phyloP scores from a whole-genome alignment of 148 eudicot species.

The Nepenthes mirabilis region DNA sequence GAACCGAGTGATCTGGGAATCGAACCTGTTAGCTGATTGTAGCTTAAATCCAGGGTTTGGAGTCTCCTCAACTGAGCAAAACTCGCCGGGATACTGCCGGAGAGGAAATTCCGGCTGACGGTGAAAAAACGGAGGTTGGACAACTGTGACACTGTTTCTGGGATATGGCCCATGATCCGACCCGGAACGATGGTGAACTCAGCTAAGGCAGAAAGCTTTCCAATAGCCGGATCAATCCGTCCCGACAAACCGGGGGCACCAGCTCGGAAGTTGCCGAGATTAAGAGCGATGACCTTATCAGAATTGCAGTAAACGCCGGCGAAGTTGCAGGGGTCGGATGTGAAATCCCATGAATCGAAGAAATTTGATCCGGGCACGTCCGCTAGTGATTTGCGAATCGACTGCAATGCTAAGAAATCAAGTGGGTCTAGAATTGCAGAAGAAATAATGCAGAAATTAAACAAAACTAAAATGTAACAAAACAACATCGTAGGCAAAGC shows the following conservation, averaged over 20 bases:
- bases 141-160: slow-evolving; percentile 34
- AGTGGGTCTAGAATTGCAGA: slow-evolving; percentile 42
- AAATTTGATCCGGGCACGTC: slow-evolving; percentile 58
- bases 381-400: slow-evolving; percentile 37
- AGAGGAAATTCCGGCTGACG: slow-evolving; percentile 49
- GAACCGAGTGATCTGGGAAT: slow-evolving; percentile 43
- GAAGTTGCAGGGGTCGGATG: slow-evolving; percentile 75
- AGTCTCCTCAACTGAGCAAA: slow-evolving; percentile 32
- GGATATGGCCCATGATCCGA: slow-evolving; percentile 46
- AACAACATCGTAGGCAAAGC: background rate
- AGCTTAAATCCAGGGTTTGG: slow-evolving; percentile 63
- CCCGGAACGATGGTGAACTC: slow-evolving; percentile 77
- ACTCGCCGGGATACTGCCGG: slow-evolving; percentile 50
- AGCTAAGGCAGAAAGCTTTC: slow-evolving; percentile 45
- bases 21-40: slow-evolving; percentile 61
- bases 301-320: slow-evolving; percentile 63
- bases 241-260: slow-evolving; percentile 74
- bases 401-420: slow-evolving; percentile 72
- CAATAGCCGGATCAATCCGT: slow-evolving; percentile 57
- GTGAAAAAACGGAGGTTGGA: slow-evolving; percentile 47
- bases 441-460: background rate
- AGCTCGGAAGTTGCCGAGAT: slow-evolving; percentile 72
- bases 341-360: slow-evolving; percentile 81
- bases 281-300: slow-evolving; percentile 48
- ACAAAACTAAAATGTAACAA: too few species aligned